Evolutionary conservation across 2,329 filamentous ascomycete genomes (phyloP).

Genomic region (Thelonectria blattea): DNA sequence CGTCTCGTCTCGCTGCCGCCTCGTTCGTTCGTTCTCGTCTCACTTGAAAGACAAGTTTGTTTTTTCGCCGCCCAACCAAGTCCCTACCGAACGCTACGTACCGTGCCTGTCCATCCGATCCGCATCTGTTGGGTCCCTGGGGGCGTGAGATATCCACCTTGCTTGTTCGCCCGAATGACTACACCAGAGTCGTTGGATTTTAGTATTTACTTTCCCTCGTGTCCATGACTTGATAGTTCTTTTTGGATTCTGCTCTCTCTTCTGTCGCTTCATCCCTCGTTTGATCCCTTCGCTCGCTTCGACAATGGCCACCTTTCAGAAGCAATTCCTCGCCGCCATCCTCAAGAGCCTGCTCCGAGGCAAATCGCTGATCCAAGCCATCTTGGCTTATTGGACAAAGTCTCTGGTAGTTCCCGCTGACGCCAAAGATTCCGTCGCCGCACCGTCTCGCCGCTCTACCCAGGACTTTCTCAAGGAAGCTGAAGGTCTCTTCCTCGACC

Average conservation of each 20-base stretch:
- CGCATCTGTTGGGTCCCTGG: constrained; percentile 27
- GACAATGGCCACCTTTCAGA: constrained; percentile 64
- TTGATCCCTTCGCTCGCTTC: constrained; percentile 55
- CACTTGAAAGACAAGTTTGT: constrained; percentile 19
- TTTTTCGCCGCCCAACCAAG: constrained; percentile 9
- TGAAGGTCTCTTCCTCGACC: constrained; percentile 57
- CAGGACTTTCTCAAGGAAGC: constrained; percentile 64
- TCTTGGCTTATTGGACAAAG: constrained; percentile 61
- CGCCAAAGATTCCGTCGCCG: constrained; percentile 29
- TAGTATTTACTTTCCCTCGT: constrained; percentile 36
- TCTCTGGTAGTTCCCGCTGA: constrained; percentile 45
- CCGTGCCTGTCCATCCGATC: constrained; percentile 30
- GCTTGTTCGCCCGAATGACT: constrained; percentile 20
- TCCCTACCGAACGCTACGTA: constrained; percentile 16
- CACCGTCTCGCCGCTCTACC: constrained; percentile 39
- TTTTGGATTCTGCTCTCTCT: not conserved
- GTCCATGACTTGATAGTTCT: constrained; percentile 27
- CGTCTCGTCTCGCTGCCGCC: constrained; percentile 21
- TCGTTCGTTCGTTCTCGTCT: constrained; percentile 26
- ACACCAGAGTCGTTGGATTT: constrained; percentile 20
- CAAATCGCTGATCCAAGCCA: constrained; percentile 63
- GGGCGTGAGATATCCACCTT: constrained; percentile 35
- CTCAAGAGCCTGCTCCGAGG: constrained; percentile 64
- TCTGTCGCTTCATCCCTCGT: constrained; percentile 21
- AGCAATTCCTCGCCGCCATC: constrained; percentile 59